Conservation (phyloP, 129 eudicot species). For the Mikania micrantha region DNA sequence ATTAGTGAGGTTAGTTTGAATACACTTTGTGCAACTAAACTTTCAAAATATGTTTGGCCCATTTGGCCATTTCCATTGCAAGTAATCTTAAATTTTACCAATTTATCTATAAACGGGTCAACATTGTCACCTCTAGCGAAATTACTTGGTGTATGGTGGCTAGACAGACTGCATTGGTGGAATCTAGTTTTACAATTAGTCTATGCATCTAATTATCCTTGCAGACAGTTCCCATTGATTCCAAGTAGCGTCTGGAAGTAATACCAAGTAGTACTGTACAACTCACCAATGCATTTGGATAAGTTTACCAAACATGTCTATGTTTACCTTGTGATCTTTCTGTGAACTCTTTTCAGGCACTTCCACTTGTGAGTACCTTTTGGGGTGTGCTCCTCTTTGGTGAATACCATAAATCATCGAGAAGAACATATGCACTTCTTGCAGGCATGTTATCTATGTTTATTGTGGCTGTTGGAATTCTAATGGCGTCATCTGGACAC, state of each 20-base stretch:
- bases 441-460: conserved; percentile 73
- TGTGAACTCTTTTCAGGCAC: conserved; percentile 47
- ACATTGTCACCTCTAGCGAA: neutral
- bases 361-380: conserved; percentile 87
- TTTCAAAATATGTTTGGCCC: neutral
- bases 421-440: conserved; percentile 59
- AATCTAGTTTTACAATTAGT: conserved; percentile 5
- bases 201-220: conserved; percentile 14
- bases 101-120: neutral
- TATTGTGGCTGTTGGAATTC: conserved; percentile 68
- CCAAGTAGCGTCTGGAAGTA: neutral
- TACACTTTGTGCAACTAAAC: too few relatives aligned
- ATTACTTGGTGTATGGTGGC: neutral
- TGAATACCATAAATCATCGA: conserved; percentile 79
- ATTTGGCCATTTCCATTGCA: neutral
- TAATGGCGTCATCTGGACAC: conserved; percentile 88
- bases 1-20: too few relatives aligned
- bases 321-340: conserved; percentile 12
- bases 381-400: conserved; percentile 88
- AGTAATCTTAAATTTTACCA: neutral
- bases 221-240: neutral
- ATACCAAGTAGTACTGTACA: conserved; percentile 8
- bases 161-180: conserved; percentile 6
- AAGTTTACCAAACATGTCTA: neutral
- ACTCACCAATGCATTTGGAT: conserved; percentile 6